Evolutionary conservation across 2,329 filamentous ascomycete genomes (phyloP).

Genomic region (Aspergillus ustus): DNA sequence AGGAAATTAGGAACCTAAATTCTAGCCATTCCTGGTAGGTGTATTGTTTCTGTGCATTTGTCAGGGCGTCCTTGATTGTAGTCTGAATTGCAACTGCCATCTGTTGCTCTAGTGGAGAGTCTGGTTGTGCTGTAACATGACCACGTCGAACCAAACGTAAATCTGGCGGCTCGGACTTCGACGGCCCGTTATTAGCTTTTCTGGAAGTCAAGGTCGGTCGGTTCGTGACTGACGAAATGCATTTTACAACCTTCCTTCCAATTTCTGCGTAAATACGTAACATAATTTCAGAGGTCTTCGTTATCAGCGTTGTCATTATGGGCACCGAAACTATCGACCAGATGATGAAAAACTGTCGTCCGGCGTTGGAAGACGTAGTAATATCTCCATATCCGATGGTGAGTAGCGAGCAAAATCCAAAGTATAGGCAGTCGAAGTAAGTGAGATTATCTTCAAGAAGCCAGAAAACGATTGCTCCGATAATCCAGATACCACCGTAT

Average conservation of each 20-base stretch:
- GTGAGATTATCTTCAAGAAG: constrained; percentile 59
- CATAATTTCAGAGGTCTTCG: constrained; percentile 70
- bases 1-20: too few relatives aligned
- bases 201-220: too few relatives aligned
- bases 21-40: constrained; percentile 85
- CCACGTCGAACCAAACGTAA: constrained; percentile 67
- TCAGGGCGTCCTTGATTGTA: constrained; percentile 42
- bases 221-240: too few relatives aligned
- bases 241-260: too few relatives aligned
- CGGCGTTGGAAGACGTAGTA: constrained; percentile 75
- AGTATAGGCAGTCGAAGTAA: constrained; percentile 85
- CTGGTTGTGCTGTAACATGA: constrained; percentile 59
- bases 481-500: constrained; percentile 77
- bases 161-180: constrained; percentile 70
- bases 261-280: constrained; percentile 60
- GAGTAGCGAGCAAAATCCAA: constrained; percentile 79
- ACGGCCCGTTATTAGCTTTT: too few relatives aligned
- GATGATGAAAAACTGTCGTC: constrained; percentile 87
- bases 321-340: constrained; percentile 87
- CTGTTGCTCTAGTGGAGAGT: constrained; percentile 63
- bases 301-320: constrained; percentile 84
- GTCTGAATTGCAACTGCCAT: constrained; percentile 72
- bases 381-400: constrained; percentile 89
- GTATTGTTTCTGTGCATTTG: constrained; percentile 62
- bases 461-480: constrained; percentile 79